These are phyloP conservation scores for Diaporthe destruens DNA, from an alignment of 2,329 filamentous ascomycete genomes.

Conservation along the genomic window DNA sequence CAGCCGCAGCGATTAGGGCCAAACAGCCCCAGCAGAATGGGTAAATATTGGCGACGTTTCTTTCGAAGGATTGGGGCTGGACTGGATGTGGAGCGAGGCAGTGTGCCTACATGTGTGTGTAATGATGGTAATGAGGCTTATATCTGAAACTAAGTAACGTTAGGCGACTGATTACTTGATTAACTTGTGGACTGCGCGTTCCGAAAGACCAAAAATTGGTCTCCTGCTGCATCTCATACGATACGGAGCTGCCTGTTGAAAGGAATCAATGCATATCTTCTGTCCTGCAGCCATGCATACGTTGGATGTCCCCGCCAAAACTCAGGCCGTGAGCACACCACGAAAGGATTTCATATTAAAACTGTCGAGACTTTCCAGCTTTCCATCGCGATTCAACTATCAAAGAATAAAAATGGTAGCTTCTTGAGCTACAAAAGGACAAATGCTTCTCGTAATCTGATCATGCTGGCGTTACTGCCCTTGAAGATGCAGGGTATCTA, in stretches of 20 bases:
- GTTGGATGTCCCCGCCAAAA: no score
- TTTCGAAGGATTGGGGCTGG: neutral
- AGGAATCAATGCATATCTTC: no score
- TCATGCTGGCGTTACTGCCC: neutral
- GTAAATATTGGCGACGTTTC: neutral
- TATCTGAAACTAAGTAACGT: neutral
- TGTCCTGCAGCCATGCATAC: neutral
- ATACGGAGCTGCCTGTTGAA: neutral
- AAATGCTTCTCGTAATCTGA: neutral
- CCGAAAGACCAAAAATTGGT: no score
- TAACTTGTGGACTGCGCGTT: neutral
- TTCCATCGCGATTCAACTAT: neutral
- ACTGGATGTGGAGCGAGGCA: neutral
- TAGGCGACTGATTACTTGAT: neutral
- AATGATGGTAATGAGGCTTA: neutral
- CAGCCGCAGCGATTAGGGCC: constrained; percentile 10
- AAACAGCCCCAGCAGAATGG: neutral
- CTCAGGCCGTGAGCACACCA: neutral
- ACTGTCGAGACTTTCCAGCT: neutral
- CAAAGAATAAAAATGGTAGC: neutral
- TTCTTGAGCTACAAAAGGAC: neutral
- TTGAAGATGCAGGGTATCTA: constrained; percentile 12
- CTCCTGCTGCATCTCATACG: neutral
- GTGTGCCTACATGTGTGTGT: no score
- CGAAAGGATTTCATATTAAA: neutral